Percentiles rank a stretch among this genome's conserved stretches.
Evolutionary conservation across 1,284 basidiomycete genomes (phyloP).

Genomic region (Amylostereum chailletii): DNA sequence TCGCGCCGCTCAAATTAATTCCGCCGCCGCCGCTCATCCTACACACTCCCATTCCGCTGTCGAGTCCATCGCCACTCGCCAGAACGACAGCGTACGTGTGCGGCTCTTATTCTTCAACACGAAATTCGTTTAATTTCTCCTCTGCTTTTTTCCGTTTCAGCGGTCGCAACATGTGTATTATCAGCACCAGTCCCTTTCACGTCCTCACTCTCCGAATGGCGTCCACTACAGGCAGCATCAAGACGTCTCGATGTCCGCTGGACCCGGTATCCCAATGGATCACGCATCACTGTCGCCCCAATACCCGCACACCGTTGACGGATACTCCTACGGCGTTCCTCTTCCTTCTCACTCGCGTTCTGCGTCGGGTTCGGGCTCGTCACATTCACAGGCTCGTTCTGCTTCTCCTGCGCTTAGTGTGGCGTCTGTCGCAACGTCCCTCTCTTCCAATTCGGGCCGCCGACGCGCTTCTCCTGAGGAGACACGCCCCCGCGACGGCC

Average conservation of each 20-base stretch:
- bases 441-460: slow-evolving; percentile 25
- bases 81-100: slow-evolving; percentile 25
- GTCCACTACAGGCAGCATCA: slow-evolving; percentile 19
- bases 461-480: neutral
- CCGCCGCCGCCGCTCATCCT: slow-evolving; percentile 13
- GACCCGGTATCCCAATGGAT: slow-evolving; percentile 19
- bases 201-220: slow-evolving; percentile 33
- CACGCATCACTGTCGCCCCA: slow-evolving; percentile 6
- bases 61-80: slow-evolving; percentile 9
- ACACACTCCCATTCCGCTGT: slow-evolving; percentile 7
- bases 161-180: slow-evolving; percentile 20
- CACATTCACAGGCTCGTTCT: slow-evolving; percentile 33
- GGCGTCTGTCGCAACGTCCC: slow-evolving; percentile 32
- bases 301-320: slow-evolving; percentile 10
- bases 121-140: slow-evolving; percentile 7
- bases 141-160: slow-evolving; percentile 12
- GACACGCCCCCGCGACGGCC: slow-evolving; percentile 14
- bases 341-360: slow-evolving; percentile 33
- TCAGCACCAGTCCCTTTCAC: slow-evolving; percentile 25
- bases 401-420: slow-evolving; percentile 55
- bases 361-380: slow-evolving; percentile 26
- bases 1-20: slow-evolving; percentile 27
- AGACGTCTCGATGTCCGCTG: slow-evolving; percentile 2
- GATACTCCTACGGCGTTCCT: slow-evolving; percentile 15
- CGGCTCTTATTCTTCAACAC: slow-evolving; percentile 7